A percentile compares a stretch with the other conserved stretches of the same genome.
phyloP scores from a whole-genome alignment of 495 filamentous ascomycete genomes.

The Daldinia loculata region DNA sequence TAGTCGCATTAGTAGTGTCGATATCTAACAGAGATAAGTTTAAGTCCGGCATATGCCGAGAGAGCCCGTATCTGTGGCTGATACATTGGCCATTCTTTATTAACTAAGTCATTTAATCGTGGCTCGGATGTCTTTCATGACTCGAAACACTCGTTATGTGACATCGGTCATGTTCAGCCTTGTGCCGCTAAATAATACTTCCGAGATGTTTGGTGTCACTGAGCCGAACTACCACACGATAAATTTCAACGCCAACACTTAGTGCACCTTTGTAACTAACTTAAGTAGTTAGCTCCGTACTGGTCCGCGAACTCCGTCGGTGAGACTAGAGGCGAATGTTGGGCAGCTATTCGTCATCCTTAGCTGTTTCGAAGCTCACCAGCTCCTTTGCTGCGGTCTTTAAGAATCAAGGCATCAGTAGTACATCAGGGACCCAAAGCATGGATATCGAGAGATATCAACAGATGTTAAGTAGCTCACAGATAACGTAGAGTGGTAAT shows the following conservation, averaged over 20 bases:
- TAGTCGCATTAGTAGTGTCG: not conserved
- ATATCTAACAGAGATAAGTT: not conserved
- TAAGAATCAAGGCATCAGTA: not conserved
- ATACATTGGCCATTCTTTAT: constrained; percentile 5
- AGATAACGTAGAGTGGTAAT: not conserved
- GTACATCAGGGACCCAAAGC: not conserved
- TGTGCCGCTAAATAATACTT: constrained; percentile 23
- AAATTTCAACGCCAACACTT: not conserved
- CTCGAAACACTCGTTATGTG: constrained; percentile 15
- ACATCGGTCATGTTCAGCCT: constrained; percentile 31
- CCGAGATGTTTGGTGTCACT: constrained; percentile 8
- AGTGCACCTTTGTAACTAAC: not conserved
- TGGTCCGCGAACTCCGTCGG: not conserved
- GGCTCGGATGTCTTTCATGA: constrained; percentile 16
- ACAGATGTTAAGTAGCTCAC: constrained; percentile 8
- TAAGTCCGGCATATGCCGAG: not conserved
- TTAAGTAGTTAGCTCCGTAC: not conserved
- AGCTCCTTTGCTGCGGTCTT: not conserved
- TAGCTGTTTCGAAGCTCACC: not conserved
- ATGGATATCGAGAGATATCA: constrained; percentile 1
- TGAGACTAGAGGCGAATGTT: not conserved
- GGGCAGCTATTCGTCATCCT: not conserved
- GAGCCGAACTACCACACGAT: not conserved
- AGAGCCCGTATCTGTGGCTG: not conserved
- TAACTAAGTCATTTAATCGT: constrained; percentile 1